A percentile compares a stretch with the other conserved stretches of the same genome.
Conservation (phyloP, 805 yeast species). For the Candida nanaspora region DNA sequence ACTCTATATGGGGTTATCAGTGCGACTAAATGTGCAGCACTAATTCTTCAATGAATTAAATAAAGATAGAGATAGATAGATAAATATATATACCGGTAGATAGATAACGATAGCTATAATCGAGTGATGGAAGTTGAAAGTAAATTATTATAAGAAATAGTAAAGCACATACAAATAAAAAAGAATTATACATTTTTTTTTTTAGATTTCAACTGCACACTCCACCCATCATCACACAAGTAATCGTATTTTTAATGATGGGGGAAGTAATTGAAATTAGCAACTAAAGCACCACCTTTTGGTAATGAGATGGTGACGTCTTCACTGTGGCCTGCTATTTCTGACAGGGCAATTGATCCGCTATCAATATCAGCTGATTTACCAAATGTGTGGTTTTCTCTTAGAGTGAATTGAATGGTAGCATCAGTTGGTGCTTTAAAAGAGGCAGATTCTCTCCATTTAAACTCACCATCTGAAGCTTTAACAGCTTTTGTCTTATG, state of each 20-base stretch:
- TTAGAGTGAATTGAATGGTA: conserved; percentile 50
- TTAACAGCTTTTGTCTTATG: conserved; percentile 59
- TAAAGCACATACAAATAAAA: too few species aligned
- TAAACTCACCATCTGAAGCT: conserved; percentile 36
- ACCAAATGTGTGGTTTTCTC: conserved; percentile 67
- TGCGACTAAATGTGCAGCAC: too few species aligned
- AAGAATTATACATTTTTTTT: too few species aligned
- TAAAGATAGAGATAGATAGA: too few species aligned
- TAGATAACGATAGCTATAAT: too few species aligned
- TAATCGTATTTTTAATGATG: not conserved
- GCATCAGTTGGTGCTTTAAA: conserved; percentile 64
- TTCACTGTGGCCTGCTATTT: conserved; percentile 39
- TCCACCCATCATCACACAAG: too few species aligned
- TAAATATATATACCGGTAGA: too few species aligned
- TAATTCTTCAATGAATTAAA: too few species aligned
- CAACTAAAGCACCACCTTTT: conserved; percentile 31
- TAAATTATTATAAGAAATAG: too few species aligned
- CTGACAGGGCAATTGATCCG: conserved; percentile 44
- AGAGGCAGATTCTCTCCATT: conserved; percentile 57
- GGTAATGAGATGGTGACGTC: conserved; percentile 32
- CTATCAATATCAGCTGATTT: conserved; percentile 59
- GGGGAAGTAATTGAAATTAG: conserved; percentile 30
- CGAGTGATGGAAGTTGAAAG: too few species aligned
- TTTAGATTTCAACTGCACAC: too few species aligned
- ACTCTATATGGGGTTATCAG: too few species aligned